Evolutionary conservation across 78 protist species (phyloP).

Genomic region (Ministeria vibrans): DNA sequence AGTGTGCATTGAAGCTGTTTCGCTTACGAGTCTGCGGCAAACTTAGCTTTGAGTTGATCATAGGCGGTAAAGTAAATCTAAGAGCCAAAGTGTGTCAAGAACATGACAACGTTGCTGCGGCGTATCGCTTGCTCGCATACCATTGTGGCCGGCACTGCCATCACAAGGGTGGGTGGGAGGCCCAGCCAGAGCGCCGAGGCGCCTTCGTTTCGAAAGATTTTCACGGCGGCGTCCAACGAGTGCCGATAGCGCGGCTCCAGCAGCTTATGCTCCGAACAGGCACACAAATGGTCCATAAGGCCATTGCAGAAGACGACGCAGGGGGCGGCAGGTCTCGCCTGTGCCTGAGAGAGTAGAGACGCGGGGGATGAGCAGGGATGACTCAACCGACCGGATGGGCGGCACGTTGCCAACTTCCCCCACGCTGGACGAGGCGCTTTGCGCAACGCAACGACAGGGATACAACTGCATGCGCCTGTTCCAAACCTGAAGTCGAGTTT

Average conservation of each 20-base stretch:
- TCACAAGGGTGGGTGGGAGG: constrained; percentile 30
- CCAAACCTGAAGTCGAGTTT: constrained; percentile 20
- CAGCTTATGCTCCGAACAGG: background rate
- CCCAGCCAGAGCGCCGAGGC: constrained; percentile 27
- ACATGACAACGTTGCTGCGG: background rate
- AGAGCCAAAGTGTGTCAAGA: background rate
- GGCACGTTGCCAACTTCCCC: background rate
- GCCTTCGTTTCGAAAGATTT: constrained; percentile 28
- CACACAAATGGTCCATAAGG: constrained; percentile 8
- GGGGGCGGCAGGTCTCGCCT: background rate
- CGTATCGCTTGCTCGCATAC: background rate
- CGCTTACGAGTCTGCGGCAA: background rate
- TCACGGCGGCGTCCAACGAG: background rate
- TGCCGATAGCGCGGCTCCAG: background rate
- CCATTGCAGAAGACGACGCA: constrained; percentile 16
- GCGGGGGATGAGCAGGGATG: background rate
- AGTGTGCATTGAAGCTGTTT: background rate
- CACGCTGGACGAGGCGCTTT: background rate
- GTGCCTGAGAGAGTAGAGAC: background rate
- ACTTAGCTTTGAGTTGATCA: background rate
- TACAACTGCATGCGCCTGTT: background rate
- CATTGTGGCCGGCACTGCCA: constrained; percentile 26
- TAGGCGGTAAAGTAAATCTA: constrained; percentile 27
- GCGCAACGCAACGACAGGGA: background rate
- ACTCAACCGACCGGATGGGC: no score